phyloP scores from a whole-genome alignment of 2,329 filamentous ascomycete species.

The Diaporthe sp. region DNA sequence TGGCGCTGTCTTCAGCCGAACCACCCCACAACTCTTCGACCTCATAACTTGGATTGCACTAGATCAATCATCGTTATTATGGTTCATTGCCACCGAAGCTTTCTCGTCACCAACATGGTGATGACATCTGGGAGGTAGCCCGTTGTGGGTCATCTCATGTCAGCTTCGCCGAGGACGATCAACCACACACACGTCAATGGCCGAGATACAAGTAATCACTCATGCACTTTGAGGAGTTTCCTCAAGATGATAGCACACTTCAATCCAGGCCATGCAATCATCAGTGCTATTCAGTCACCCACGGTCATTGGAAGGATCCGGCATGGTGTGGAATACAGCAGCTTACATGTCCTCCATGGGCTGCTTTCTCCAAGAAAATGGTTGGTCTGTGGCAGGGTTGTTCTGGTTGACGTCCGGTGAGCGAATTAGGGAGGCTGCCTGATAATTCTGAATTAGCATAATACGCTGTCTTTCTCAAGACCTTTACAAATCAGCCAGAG shows the following conservation, averaged over 20 bases:
- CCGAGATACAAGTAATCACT: not conserved
- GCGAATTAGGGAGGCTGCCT: not conserved
- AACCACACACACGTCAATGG: not conserved
- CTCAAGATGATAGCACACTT: not conserved
- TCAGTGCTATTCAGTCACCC: too few relatives aligned
- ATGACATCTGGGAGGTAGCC: not conserved
- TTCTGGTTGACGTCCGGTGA: not conserved
- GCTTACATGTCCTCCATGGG: not conserved
- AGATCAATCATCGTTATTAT: not conserved
- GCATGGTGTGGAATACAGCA: not conserved
- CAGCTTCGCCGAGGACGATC: not conserved
- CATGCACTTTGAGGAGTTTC: not conserved
- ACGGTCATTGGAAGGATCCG: not conserved
- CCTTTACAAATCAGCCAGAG: not conserved
- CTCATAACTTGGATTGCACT: not conserved
- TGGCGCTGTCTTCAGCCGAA: not conserved
- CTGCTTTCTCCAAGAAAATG: not conserved
- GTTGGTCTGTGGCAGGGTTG: not conserved
- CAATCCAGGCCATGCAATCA: not conserved
- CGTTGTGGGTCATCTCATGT: not conserved
- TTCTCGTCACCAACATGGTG: not conserved
- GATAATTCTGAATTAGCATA: constrained; percentile 7
- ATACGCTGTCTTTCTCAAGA: not conserved
- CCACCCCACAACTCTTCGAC: not conserved
- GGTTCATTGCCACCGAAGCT: too few relatives aligned